phyloP scores from a whole-genome alignment of 495 filamentous ascomycete genomes.

The Pyrenula massariospora region DNA sequence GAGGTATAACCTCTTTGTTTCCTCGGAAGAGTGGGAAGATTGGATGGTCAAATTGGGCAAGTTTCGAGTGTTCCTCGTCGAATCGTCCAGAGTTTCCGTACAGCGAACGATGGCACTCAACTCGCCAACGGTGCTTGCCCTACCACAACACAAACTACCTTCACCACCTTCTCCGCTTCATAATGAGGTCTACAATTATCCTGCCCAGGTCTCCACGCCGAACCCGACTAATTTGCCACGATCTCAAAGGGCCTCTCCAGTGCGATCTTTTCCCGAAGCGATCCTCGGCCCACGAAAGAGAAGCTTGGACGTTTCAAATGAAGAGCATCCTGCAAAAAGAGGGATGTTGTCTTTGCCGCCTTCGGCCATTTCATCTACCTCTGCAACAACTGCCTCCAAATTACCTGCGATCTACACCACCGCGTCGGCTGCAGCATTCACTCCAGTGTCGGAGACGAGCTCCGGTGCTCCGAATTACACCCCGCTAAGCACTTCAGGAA shows the following conservation, averaged over 20 bases:
- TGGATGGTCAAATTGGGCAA: constrained; percentile 74
- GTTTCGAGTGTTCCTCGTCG: constrained; percentile 71
- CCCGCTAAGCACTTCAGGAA: constrained; percentile 17
- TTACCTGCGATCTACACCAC: constrained; percentile 24
- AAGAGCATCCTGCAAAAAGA: constrained; percentile 62
- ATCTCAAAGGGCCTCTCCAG: constrained; percentile 32
- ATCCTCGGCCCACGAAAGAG: constrained; percentile 47
- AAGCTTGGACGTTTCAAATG: constrained; percentile 50
- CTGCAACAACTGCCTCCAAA: constrained; percentile 20
- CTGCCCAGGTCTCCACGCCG: constrained; percentile 12
- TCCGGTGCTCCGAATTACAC: constrained; percentile 16
- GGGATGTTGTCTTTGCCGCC: constrained; percentile 20
- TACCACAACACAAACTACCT: constrained; percentile 35
- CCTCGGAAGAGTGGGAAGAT: constrained; percentile 66
- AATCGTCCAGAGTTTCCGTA: constrained; percentile 26
- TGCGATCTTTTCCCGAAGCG: constrained; percentile 33
- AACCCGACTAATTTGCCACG: constrained; percentile 1
- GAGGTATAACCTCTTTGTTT: constrained; percentile 82
- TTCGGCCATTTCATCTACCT: constrained; percentile 14
- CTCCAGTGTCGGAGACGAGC: constrained; percentile 13
- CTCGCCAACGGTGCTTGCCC: constrained; percentile 18
- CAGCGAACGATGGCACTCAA: constrained; percentile 3
- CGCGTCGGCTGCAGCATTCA: constrained; percentile 23
- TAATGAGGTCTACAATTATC: constrained; percentile 26
- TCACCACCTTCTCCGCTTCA: constrained; percentile 34